Evolutionary conservation across 768 basidiomycete species (phyloP).

Genomic region (Lactifluus piperatus): DNA sequence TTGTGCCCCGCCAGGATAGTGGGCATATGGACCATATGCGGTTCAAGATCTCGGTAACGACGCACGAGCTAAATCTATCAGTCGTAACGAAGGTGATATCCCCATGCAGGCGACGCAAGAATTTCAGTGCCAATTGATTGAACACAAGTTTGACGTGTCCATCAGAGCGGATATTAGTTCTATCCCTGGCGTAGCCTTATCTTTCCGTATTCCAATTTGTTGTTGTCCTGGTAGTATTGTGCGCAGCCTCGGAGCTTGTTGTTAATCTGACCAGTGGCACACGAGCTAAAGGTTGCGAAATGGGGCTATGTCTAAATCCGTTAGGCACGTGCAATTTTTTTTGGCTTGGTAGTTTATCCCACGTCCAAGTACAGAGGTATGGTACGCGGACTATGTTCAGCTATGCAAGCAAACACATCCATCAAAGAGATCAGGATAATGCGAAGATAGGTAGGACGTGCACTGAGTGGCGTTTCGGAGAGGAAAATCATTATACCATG

Average conservation of each 20-base stretch:
- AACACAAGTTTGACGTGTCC: neutral
- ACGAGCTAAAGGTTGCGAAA: neutral
- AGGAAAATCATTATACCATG: constrained; percentile 4
- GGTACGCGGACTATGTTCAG: neutral
- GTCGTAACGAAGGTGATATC: neutral
- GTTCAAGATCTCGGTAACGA: too few species aligned
- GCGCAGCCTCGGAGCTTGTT: neutral
- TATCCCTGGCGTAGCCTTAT: neutral
- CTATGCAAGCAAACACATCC: neutral
- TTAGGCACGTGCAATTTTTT: neutral
- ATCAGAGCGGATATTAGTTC: neutral
- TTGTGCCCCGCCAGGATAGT: neutral
- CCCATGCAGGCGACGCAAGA: neutral
- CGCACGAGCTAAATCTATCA: neutral
- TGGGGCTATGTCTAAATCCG: neutral
- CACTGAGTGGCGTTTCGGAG: constrained; percentile 6
- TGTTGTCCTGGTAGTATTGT: neutral
- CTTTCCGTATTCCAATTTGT: neutral
- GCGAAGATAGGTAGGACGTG: neutral
- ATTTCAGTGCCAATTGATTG: neutral
- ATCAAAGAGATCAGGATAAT: neutral
- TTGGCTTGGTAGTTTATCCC: neutral
- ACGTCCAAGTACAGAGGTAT: neutral
- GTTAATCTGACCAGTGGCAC: neutral
- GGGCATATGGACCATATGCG: neutral